phyloP scores from a whole-genome alignment of 1,284 basidiomycete species.

The Schizopora paradoxa region DNA sequence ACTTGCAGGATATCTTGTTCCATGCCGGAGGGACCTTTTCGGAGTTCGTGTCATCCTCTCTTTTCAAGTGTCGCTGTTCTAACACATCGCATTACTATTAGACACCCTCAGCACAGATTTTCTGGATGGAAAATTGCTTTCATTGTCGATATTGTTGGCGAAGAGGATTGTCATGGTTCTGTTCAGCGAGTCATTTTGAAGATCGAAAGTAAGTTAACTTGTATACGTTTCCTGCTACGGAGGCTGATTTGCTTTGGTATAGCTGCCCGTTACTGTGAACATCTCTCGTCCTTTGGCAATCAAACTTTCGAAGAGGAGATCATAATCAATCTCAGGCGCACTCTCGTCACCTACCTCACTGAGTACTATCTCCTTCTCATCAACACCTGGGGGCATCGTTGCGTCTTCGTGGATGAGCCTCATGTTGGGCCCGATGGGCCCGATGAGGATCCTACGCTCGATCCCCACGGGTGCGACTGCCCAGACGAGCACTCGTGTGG shows the following conservation, averaged over 20 bases:
- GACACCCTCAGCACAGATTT: constrained; percentile 13
- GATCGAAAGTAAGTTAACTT: constrained; percentile 22
- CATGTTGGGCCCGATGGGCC: neutral
- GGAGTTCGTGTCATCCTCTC: constrained; percentile 17
- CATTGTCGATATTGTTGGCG: constrained; percentile 26
- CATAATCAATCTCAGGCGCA: constrained; percentile 19
- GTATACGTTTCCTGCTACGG: neutral
- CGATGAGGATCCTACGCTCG: neutral
- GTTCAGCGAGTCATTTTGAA: constrained; percentile 25
- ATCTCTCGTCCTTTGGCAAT: constrained; percentile 23
- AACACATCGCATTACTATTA: neutral
- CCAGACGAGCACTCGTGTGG: constrained; percentile 13
- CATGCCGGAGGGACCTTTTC: constrained; percentile 23
- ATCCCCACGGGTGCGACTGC: constrained; percentile 9
- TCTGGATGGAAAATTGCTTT: constrained; percentile 28
- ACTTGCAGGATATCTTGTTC: constrained; percentile 27
- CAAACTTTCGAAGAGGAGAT: constrained; percentile 23
- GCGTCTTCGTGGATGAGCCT: constrained; percentile 20
- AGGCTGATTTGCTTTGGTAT: neutral
- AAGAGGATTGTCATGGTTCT: constrained; percentile 21
- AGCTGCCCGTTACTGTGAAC: constrained; percentile 27
- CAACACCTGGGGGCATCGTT: constrained; percentile 22
- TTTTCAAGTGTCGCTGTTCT: neutral
- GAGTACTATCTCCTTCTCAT: constrained; percentile 28
- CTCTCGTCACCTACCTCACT: constrained; percentile 26